Evolutionary conservation across 768 basidiomycete genomes (phyloP).

Genomic region (Leccinum longicurvipes): DNA sequence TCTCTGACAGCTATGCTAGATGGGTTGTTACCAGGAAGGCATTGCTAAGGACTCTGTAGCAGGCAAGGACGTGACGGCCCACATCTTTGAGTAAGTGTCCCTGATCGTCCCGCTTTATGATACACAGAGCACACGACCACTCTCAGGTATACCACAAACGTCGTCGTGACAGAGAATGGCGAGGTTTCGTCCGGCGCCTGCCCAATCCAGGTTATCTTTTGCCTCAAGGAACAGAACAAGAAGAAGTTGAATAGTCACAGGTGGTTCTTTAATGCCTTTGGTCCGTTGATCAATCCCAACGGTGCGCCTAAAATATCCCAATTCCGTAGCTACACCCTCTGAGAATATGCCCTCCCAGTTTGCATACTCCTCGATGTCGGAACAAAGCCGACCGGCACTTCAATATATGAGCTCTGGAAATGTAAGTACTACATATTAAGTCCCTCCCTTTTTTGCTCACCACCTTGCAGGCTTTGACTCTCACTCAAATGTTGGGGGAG

Average conservation of each 20-base stretch:
- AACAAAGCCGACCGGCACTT: constrained; percentile 91
- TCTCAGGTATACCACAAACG: constrained; percentile 70
- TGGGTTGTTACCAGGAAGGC: constrained; percentile 88
- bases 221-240: constrained; percentile 94
- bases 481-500: constrained; percentile 84
- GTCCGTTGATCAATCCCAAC: constrained; percentile 82
- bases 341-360: constrained; percentile 40
- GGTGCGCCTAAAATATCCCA: constrained; percentile 38
- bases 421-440: constrained; percentile 39
- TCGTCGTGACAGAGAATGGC: constrained; percentile 73
- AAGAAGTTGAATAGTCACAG: constrained; percentile 95
- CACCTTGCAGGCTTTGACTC: constrained; percentile 61
- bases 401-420: constrained; percentile 97
- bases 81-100: constrained; percentile 80
- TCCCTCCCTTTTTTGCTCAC: constrained; percentile 1
- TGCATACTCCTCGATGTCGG: constrained; percentile 93
- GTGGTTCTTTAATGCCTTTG: constrained; percentile 98
- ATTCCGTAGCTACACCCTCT: neutral
- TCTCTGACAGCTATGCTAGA: constrained; percentile 38
- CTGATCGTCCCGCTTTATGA: neutral
- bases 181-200: constrained; percentile 75
- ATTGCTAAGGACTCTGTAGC: constrained; percentile 85
- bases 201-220: constrained; percentile 86
- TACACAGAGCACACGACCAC: neutral
- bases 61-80: constrained; percentile 89